phyloP scores from a whole-genome alignment of 2,329 filamentous ascomycete species.

The Beauveria australis region DNA sequence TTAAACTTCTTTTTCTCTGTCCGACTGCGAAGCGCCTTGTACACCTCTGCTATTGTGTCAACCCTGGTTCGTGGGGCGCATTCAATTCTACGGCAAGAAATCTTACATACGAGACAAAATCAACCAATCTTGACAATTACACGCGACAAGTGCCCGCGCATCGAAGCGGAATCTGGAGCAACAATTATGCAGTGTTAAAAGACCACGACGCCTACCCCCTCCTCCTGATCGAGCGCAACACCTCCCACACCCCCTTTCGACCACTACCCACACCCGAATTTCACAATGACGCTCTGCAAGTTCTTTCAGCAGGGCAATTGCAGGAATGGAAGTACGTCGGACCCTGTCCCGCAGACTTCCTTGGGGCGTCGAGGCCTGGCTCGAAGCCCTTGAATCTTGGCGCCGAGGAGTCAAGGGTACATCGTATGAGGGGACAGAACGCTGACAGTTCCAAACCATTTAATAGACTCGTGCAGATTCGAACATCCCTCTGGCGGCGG shows the following conservation, averaged over 20 bases:
- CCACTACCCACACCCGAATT: background rate
- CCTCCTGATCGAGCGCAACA: conserved; percentile 1
- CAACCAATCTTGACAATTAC: background rate
- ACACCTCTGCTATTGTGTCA: background rate
- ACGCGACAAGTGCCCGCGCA: background rate
- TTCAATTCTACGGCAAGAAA: background rate
- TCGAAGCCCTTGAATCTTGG: background rate
- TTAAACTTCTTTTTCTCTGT: background rate
- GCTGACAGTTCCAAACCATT: background rate
- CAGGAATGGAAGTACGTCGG: conserved; percentile 41
- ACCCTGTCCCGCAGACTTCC: background rate
- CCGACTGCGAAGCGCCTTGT: background rate
- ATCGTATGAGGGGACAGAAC: background rate
- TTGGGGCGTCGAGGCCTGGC: too few species aligned
- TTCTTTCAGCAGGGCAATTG: conserved; percentile 45
- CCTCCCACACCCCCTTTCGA: background rate
- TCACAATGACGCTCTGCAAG: conserved; percentile 35
- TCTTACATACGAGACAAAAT: background rate
- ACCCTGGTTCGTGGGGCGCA: background rate
- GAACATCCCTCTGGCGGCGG: conserved; percentile 40
- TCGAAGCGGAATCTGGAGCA: background rate
- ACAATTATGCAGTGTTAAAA: background rate
- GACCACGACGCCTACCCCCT: background rate
- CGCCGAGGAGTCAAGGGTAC: background rate
- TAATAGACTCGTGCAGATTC: conserved; percentile 43